Evolutionary conservation across 768 basidiomycete species (phyloP).

Genomic region (Coprinopsis cinerea): DNA sequence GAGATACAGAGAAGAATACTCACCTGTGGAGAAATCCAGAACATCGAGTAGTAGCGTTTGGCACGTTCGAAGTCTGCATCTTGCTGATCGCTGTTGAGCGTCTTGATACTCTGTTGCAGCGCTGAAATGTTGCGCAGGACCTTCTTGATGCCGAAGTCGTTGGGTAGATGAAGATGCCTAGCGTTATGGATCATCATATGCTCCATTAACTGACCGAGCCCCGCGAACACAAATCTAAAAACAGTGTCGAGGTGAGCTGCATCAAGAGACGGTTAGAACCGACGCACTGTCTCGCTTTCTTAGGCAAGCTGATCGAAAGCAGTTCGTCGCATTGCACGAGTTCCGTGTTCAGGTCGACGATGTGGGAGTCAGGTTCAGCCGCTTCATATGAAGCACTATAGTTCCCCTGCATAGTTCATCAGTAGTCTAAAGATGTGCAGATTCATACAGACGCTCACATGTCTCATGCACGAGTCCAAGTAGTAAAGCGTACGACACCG

Average conservation of each 20-base stretch:
- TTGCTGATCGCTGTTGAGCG: constrained; percentile 54
- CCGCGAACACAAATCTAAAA: constrained; percentile 78
- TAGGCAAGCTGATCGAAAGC: constrained; percentile 54
- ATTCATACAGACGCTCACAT: constrained; percentile 39
- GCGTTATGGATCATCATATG: constrained; percentile 73
- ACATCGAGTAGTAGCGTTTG: constrained; percentile 78
- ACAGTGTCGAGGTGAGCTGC: background rate
- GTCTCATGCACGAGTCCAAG: constrained; percentile 71
- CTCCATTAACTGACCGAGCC: constrained; percentile 82
- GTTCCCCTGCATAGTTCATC: constrained; percentile 57
- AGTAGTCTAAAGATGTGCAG: background rate
- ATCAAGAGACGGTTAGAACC: background rate
- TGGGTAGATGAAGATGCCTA: constrained; percentile 61
- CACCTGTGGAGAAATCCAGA: constrained; percentile 69
- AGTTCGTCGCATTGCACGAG: constrained; percentile 72
- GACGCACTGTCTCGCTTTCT: constrained; percentile 62
- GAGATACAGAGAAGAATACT: constrained; percentile 14
- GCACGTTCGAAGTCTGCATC: constrained; percentile 70
- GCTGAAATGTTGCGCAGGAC: constrained; percentile 86
- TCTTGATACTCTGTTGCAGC: constrained; percentile 86
- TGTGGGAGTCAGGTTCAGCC: constrained; percentile 85
- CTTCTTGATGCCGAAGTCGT: constrained; percentile 76
- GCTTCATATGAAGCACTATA: constrained; percentile 79
- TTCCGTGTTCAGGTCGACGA: constrained; percentile 80
- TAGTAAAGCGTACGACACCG: constrained; percentile 81